Base-by-base conservation (phyloP, 169 alveolate species). In the Cyclospora cayetanensis region DNA sequence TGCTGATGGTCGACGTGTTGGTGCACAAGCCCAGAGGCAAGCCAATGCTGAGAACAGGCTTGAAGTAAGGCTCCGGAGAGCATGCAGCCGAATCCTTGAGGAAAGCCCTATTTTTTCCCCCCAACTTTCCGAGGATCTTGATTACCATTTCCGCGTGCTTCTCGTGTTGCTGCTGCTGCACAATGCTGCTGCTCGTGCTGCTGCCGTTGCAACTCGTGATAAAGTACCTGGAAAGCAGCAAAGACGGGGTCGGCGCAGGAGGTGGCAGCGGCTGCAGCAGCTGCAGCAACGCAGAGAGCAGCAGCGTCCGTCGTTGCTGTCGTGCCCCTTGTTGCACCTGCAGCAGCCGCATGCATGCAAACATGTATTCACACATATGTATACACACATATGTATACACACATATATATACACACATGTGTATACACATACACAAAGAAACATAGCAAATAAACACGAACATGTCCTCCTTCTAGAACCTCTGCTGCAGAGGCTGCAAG, bases 21-120 rank as follows among this genome's bases (percentile, higher is more conserved):
- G 52, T 50, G 70, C 90, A 53, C 25, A 41, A 74, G 2, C 60
- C 91, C 2, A 87, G 20, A 4, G 92, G 92, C 12, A 87, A 63
- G 77, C 92, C 92, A n/a, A 87, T 35, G 35, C 63, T 42, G 46
- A 87, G 92, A 25, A 77, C 92, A 0, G 79, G 77, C 34, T 55
- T 70, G 80, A 90, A 90, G 82, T 43, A 63, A 1, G 93, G 82
- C 12, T 85, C 82, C 2, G 90, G 91, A n/a, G 93, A 25, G 65
- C 90, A 90, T 41, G 43, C 74, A 76, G 76, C 84, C 11, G 93
- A 83, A 4, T 91, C 94, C 53, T 94, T 92, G 34, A 94, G 52
- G 27, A 94, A 94, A 65, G 94, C 92, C 60, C 96, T 63, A 85
- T 94, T 94, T 55, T 94, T 94, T n/a, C 96, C 96, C 15, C 96